Base-by-base conservation (phyloP, 2,329 filamentous ascomycete species). In the Orbilia ellipsospora region DNA sequence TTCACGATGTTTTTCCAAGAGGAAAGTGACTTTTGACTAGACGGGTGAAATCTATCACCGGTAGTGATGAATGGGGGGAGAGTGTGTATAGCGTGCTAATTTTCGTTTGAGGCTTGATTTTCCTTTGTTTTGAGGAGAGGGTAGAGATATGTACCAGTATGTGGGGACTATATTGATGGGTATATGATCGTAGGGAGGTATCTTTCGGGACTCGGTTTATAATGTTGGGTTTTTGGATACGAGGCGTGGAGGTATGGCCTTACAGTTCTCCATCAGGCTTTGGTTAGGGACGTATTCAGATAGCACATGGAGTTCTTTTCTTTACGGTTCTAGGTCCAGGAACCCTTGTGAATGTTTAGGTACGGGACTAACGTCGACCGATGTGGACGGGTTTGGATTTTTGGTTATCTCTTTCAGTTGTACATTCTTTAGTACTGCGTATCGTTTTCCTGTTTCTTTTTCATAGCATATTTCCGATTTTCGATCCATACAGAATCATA, bases 1-100 rank as follows among this genome's bases (percentile, higher is more conserved):
- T 99, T 99, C 83, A 90, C 92, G 78, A 92, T 97, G 89, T 99
- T 98, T 85, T 99, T 99, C 86, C 91, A 94, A 82, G 94, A 98
- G 83, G 93, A 98, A 82, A 92, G 96, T 81, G 95, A 98, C 80
- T 99, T 98, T 83, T 98, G 56, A 62, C 20, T 48, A 31, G 31
- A 36, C 4, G 28, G 56, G 7, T n/a, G 18, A 40, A 63, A 26
- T 16, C n/a, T 26, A 52, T 13, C 44, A 15, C 5, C 7, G 15
- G 15, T 1, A 18, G 7, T 15, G 18, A 13, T 23, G n/a, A 84
- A 84, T 80, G 51, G 48, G 18, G 51, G 48, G 18, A 3, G 2
- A 52, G 18, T 7, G 50, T 13, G 18, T 15, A n/a, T 13, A 13
- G 12, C 3, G n/a, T 18, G 8, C 16, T 18, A 13, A 1, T 48